These are phyloP conservation scores for Pleurotus tuber-regium DNA, from an alignment of 768 basidiomycete species.

Conservation along the genomic window DNA sequence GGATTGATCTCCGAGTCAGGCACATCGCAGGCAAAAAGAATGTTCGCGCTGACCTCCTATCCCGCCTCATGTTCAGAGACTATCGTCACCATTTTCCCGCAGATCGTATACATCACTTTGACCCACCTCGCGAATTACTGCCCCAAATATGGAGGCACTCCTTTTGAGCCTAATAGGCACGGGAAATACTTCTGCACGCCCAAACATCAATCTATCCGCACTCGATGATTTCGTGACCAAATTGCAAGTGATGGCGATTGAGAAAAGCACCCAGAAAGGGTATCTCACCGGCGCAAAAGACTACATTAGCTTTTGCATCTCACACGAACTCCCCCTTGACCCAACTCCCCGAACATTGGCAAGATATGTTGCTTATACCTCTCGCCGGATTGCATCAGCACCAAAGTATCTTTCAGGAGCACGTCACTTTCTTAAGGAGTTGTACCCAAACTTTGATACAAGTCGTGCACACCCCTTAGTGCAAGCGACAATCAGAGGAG, in stretches of 20 bases:
- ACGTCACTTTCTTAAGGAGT: conserved; percentile 19
- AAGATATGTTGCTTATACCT: conserved; percentile 35
- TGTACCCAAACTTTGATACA: conserved; percentile 22
- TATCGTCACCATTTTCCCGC: conserved; percentile 13
- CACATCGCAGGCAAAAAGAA: conserved; percentile 18
- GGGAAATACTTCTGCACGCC: neutral
- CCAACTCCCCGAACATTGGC: conserved; percentile 33
- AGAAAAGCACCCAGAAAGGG: conserved; percentile 14
- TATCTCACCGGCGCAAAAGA: conserved; percentile 21
- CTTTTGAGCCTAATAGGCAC: neutral
- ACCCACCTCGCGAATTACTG: conserved; percentile 16
- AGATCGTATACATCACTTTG: conserved; percentile 18
- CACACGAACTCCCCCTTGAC: conserved; percentile 25
- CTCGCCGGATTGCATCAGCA: conserved; percentile 15
- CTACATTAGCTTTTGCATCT: conserved; percentile 24
- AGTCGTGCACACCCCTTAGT: conserved; percentile 17
- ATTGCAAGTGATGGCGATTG: conserved; percentile 20
- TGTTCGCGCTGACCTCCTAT: conserved; percentile 15
- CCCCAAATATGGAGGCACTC: conserved; percentile 14
- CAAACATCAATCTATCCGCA: neutral
- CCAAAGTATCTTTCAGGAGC: conserved; percentile 22
- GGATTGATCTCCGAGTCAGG: conserved; percentile 16
- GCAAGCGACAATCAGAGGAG: conserved; percentile 18
- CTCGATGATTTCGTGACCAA: conserved; percentile 15
- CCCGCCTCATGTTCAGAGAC: conserved; percentile 15